Evolutionary conservation across 2,329 filamentous ascomycete genomes (phyloP), one percentile per base, ranked within the genome.

Genomic region (Daldinia sp.): DNA sequence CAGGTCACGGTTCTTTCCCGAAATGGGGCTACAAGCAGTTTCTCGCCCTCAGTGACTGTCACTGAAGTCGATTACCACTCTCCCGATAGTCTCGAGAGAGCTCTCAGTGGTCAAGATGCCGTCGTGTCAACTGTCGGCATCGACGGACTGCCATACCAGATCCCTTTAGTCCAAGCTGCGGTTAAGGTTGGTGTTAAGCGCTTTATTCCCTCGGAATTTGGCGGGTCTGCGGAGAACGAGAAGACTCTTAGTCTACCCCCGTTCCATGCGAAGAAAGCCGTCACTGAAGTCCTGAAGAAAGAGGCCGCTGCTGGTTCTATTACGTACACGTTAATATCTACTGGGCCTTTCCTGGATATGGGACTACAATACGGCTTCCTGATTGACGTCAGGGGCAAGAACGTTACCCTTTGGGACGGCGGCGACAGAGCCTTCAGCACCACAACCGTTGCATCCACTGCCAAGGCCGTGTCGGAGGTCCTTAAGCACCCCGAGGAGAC

Each of bases 121-220:
- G 78, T 89, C 15, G 72, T 89, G 25, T 77, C 78, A 1, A 76
- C 80, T 0, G 75, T 86, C 37, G 76, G 76, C 19, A 72, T 80
- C 9, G 13, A 7, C 0, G 68, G 59, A 2, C 2, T 68, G 13
- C 80, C 85, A 61, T 73, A 74, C 15, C 84, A 87, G 64, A 74
- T 76, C 17, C 77, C 76, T 30, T 76, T 89, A 45, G 79, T 89
- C 43, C 82, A 89, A 29, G 88, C 87, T 0, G 82, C 86, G 29
- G 77, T 86, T 25, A 80, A 81, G 3, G 85, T 86, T 3, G 86
- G 87, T 4, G 85, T 90, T 0, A 80, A 86, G 71, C 81, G 86
- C 10, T 87, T 89, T 76, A 75, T 90, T 29, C 86, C 87, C 1
- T 84, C 84, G 1, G 87, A 90, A 62, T 90, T 82, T 49, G 80